Evolutionary conservation across 2,329 filamentous ascomycete species (phyloP).

Genomic region (Claviceps sorghi): DNA sequence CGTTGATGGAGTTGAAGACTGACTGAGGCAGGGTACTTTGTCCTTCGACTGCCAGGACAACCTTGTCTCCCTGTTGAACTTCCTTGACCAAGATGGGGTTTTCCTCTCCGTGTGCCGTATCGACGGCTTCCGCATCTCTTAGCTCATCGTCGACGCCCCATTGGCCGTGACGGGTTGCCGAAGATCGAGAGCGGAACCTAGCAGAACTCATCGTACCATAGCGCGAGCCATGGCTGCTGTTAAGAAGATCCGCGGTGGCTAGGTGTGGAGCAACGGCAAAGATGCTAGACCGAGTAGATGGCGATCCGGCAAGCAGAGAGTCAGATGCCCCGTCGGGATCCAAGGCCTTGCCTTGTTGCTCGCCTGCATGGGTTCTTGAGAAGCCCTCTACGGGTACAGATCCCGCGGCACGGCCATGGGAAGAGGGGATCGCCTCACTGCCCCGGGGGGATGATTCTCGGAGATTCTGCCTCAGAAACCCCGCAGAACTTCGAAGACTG

Average conservation of each 20-base stretch:
- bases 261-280: conserved; percentile 47
- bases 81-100: conserved; percentile 77
- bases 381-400: neutral
- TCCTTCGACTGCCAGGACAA: conserved; percentile 72
- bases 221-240: conserved; percentile 47
- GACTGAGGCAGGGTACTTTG: conserved; percentile 94
- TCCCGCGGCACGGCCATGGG: neutral
- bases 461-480: conserved; percentile 39
- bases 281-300: conserved; percentile 26
- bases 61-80: conserved; percentile 73
- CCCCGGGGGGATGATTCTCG: conserved; percentile 21
- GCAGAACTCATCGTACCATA: conserved; percentile 36
- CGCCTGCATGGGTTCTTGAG: conserved; percentile 14
- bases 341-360: conserved; percentile 28
- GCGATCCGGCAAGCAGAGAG: conserved; percentile 14
- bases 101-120: conserved; percentile 13
- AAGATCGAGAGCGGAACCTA: conserved; percentile 23
- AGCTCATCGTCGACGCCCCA: conserved; percentile 22
- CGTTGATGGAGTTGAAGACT: conserved; percentile 91
- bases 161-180: conserved; percentile 28
- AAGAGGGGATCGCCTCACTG: neutral
- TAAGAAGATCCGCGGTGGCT: conserved; percentile 50
- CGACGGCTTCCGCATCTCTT: conserved; percentile 11
- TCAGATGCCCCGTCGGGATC: conserved; percentile 27
- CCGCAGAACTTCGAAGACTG: conserved; percentile 20